phyloP scores from a whole-genome alignment of 2,329 filamentous ascomycete species.

The Cytospora leucostoma region DNA sequence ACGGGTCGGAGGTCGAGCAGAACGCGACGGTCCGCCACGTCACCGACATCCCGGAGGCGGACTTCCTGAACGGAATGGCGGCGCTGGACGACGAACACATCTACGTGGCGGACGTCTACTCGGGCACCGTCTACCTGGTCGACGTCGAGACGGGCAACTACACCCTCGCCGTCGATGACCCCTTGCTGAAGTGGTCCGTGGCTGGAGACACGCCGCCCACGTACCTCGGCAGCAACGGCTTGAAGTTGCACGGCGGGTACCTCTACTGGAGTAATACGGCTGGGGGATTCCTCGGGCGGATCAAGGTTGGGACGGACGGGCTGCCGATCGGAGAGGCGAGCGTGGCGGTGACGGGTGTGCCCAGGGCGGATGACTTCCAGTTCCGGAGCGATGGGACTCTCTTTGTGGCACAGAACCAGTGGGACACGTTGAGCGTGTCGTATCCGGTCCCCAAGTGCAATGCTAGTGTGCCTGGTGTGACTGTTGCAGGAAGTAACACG shows the following conservation, averaged over 20 bases:
- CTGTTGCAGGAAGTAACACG: slow-evolving; percentile 12
- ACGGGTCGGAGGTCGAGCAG: slow-evolving; percentile 4
- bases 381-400: slow-evolving; percentile 3
- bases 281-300: slow-evolving; percentile 13
- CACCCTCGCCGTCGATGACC: slow-evolving; percentile 28
- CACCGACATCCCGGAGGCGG: slow-evolving; percentile 25
- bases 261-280: slow-evolving; percentile 36
- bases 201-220: slow-evolving; percentile 12
- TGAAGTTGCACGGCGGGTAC: slow-evolving; percentile 33
- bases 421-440: slow-evolving; percentile 13
- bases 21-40: slow-evolving; percentile 17
- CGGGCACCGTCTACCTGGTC: slow-evolving; percentile 34
- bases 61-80: slow-evolving; percentile 34
- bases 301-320: slow-evolving; percentile 8
- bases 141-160: slow-evolving; percentile 31
- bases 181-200: slow-evolving; percentile 32
- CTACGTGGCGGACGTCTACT: slow-evolving; percentile 34
- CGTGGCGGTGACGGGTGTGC: slow-evolving; percentile 9
- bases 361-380: slow-evolving; percentile 20
- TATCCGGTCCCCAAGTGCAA: background rate
- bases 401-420: slow-evolving; percentile 17
- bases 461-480: background rate
- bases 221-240: slow-evolving; percentile 34
- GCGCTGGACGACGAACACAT: slow-evolving; percentile 29
- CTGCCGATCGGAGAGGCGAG: background rate